Conservation (phyloP, 1,284 basidiomycete genomes). For the Heimioporus punctisporus region DNA sequence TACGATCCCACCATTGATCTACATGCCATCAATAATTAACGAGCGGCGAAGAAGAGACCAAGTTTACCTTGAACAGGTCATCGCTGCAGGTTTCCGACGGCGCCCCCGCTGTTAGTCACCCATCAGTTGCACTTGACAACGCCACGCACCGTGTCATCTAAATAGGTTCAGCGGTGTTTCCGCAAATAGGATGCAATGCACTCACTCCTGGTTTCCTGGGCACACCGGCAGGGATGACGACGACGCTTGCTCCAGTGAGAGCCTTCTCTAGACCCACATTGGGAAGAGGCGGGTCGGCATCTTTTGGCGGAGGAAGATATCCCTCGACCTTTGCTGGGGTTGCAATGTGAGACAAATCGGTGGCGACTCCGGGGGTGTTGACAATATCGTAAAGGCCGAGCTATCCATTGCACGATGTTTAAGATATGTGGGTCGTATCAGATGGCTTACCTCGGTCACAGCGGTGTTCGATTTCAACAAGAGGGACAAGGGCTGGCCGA, state of each 20-base stretch:
- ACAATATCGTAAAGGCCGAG: conserved; percentile 96
- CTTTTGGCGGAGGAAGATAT: conserved; percentile 48
- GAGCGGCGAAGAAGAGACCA: background rate
- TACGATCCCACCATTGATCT: conserved; percentile 99
- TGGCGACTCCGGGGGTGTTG: conserved; percentile 95
- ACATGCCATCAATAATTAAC: conserved; percentile 5
- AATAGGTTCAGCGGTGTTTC: conserved; percentile 5
- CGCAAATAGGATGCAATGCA: conserved; percentile 18
- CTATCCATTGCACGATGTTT: conserved; percentile 32
- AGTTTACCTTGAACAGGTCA: conserved; percentile 87
- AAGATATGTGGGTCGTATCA: background rate
- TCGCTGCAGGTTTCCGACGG: conserved; percentile 52
- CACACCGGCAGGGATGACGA: conserved; percentile 98
- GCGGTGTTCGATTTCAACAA: conserved; percentile 87
- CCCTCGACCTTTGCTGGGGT: conserved; percentile 83
- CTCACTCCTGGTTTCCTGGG: conserved; percentile 94
- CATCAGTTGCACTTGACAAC: conserved; percentile 2
- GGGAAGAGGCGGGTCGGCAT: too few species aligned
- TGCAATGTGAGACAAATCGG: conserved; percentile 90
- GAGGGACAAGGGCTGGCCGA: conserved; percentile 93
- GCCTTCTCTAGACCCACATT: conserved; percentile 85
- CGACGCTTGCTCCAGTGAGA: conserved; percentile 85
- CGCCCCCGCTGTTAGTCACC: conserved; percentile 14
- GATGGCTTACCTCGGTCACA: conserved; percentile 66
- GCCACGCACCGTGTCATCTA: conserved; percentile 77